Evolutionary conservation across 2,329 filamentous ascomycete species (phyloP).

Genomic region (Xylariaceae sp.): DNA sequence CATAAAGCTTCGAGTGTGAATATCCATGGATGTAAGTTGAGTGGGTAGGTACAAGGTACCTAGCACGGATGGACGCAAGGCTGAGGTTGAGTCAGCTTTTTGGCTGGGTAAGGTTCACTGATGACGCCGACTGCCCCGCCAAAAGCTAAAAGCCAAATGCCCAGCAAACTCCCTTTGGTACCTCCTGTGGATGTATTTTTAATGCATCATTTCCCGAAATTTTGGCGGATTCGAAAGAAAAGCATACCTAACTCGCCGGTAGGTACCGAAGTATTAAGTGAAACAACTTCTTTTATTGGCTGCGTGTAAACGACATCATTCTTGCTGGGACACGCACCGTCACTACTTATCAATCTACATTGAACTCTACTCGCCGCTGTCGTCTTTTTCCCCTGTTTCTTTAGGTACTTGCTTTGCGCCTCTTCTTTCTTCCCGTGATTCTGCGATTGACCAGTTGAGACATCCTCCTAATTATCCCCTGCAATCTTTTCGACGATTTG

Average conservation of each 20-base stretch:
- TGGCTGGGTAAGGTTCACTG: not conserved
- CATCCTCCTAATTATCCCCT: not conserved
- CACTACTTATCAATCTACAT: not conserved
- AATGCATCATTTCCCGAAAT: conserved; percentile 20
- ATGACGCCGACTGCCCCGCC: not conserved
- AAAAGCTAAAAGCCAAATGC: too few relatives aligned
- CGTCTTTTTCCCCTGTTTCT: not conserved
- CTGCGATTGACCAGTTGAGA: not conserved
- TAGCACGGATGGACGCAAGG: not conserved
- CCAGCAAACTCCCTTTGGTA: too few relatives aligned
- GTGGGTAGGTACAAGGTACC: not conserved
- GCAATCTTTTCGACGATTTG: conserved; percentile 11
- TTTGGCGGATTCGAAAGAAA: conserved; percentile 13
- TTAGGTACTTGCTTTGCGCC: not conserved
- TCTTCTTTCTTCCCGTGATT: not conserved
- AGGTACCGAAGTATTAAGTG: conserved; percentile 1
- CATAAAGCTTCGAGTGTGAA: too few relatives aligned
- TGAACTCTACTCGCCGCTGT: not conserved
- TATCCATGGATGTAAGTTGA: too few relatives aligned
- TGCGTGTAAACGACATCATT: conserved; percentile 24
- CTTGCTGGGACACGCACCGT: conserved; percentile 3
- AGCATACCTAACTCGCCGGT: not conserved
- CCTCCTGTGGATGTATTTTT: too few relatives aligned
- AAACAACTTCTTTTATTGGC: conserved; percentile 18
- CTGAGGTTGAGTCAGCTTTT: not conserved